Conservation (phyloP, 1,284 basidiomycete genomes). For the Microbotryum silenes-acaulis region DNA sequence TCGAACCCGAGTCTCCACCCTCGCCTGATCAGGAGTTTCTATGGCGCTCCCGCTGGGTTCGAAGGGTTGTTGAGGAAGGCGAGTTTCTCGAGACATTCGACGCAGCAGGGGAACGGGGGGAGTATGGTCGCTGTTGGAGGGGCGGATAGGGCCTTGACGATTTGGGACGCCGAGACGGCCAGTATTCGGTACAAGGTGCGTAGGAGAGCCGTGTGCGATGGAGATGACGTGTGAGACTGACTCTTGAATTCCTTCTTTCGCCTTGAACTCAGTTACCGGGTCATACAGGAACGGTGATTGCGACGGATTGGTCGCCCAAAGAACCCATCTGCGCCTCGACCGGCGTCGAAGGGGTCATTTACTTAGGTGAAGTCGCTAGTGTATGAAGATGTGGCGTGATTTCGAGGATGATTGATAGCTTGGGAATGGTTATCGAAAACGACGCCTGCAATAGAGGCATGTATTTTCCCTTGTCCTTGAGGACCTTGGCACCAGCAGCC, state of each 20-base stretch:
- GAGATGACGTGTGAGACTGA: constrained; percentile 9
- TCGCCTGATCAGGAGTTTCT: constrained; percentile 66
- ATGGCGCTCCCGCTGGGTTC: constrained; percentile 79
- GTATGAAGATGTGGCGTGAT: neutral
- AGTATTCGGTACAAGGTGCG: constrained; percentile 73
- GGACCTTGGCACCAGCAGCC: too few species aligned
- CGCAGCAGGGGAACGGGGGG: constrained; percentile 31
- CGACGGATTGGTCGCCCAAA: constrained; percentile 82
- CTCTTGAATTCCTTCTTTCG: too few species aligned
- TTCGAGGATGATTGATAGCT: too few species aligned
- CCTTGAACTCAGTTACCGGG: constrained; percentile 60
- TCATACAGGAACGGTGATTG: constrained; percentile 84
- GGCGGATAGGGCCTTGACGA: constrained; percentile 57
- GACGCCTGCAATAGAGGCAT: too few species aligned
- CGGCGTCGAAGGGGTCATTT: constrained; percentile 72
- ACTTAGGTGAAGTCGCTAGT: constrained; percentile 73
- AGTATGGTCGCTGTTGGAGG: constrained; percentile 45
- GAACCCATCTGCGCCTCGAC: constrained; percentile 80
- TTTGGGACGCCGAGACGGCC: constrained; percentile 68
- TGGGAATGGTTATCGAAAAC: too few species aligned
- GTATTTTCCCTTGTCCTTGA: too few species aligned
- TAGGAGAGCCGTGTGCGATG: neutral
- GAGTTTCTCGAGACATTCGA: constrained; percentile 52
- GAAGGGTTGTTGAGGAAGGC: constrained; percentile 71
- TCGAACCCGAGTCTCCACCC: constrained; percentile 37